These are phyloP conservation scores for Trichoderma aggressivum DNA, from an alignment of 2,329 filamentous ascomycete species.

Conservation along the genomic window DNA sequence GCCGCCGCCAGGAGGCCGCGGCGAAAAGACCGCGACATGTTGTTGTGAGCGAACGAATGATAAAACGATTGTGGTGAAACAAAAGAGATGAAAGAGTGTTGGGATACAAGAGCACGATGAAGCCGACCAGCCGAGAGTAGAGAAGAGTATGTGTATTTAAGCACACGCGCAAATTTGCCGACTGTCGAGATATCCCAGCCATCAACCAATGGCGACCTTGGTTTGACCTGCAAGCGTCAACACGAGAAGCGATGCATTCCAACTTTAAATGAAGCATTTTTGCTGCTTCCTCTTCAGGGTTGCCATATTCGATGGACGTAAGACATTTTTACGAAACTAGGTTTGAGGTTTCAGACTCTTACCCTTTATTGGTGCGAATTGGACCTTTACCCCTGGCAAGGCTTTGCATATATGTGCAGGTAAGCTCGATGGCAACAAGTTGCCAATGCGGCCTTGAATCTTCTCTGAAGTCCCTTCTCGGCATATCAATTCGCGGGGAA, in stretches of 20 bases:
- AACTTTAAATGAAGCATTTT: conserved; percentile 14
- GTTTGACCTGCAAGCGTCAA: neutral
- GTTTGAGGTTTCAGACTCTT: neutral
- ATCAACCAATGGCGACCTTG: neutral
- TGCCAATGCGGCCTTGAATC: neutral
- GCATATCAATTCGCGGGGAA: neutral
- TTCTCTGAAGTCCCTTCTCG: neutral
- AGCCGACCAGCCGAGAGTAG: neutral
- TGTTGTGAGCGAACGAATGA: neutral
- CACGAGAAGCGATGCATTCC: conserved; percentile 8
- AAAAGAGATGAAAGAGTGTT: neutral
- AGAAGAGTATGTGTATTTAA: conserved; percentile 10
- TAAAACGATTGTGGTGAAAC: neutral
- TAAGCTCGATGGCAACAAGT: neutral
- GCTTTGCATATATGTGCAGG: neutral
- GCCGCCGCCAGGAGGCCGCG: conserved; percentile 9
- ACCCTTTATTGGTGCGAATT: neutral
- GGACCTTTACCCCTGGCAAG: neutral
- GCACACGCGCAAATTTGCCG: neutral
- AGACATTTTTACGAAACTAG: neutral
- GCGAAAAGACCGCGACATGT: conserved; percentile 11
- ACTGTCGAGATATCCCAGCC: neutral
- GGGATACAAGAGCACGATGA: neutral
- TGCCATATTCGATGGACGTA: neutral
- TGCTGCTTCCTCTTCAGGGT: conserved; percentile 4